Percentiles rank a stretch among this genome's conserved stretches.
Evolutionary conservation across 164 flowering plant genomes (phyloP).

Genomic region (Tinospora cordifolia): DNA sequence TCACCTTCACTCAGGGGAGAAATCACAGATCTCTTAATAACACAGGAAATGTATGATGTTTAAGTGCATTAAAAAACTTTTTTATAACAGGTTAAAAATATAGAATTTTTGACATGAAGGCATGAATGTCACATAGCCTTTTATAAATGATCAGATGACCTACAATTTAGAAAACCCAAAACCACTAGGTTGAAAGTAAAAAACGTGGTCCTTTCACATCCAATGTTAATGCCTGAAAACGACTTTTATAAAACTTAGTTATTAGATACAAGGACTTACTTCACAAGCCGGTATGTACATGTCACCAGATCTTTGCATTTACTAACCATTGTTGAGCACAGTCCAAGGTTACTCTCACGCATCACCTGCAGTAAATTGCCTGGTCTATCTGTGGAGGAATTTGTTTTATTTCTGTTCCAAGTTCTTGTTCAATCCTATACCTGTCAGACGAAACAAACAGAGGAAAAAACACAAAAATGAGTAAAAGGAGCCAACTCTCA

Average conservation of each 20-base stretch:
- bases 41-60: no score
- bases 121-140: no score
- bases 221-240: not conserved
- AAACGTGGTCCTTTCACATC: no score
- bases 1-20: no score
- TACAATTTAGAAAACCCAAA: no score
- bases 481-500: not conserved
- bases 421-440: conserved; percentile 98
- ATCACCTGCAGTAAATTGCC: conserved; percentile 75
- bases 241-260: not conserved
- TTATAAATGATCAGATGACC: no score
- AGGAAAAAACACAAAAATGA: no score
- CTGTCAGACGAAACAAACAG: conserved; percentile 29
- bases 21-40: no score
- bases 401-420: conserved; percentile 98
- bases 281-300: conserved; percentile 19
- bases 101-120: no score
- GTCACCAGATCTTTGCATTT: conserved; percentile 22
- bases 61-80: no score
- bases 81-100: no score
- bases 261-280: conserved; percentile 14
- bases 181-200: no score
- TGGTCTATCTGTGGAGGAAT: conserved; percentile 98
- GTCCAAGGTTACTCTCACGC: conserved; percentile 15
- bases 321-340: conserved; percentile 29